Conservation (phyloP, 768 basidiomycete species). For the Pulveroboletus sp. region DNA sequence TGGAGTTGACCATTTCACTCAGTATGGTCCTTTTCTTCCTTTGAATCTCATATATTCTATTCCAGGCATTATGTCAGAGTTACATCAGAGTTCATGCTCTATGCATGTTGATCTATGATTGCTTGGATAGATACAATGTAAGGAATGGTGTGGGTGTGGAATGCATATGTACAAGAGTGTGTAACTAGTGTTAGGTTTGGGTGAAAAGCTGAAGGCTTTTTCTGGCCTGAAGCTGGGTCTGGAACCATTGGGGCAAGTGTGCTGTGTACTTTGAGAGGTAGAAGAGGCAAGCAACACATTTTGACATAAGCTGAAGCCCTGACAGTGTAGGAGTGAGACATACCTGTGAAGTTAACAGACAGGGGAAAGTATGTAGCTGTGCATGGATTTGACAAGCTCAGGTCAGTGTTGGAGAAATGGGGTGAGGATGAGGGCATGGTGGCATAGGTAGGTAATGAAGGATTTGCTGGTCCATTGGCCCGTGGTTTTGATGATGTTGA, state of each 20-base stretch:
- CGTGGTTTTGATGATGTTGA: not conserved
- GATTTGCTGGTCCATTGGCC: not conserved
- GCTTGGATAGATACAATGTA: no score
- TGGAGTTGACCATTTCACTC: no score
- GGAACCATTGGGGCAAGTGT: not conserved
- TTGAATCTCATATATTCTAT: no score
- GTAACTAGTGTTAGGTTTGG: no score
- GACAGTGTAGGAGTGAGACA: not conserved
- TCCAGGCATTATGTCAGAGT: no score
- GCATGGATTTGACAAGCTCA: no score
- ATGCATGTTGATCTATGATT: no score
- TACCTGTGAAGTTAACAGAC: not conserved
- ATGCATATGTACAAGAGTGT: no score
- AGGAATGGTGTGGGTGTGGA: no score
- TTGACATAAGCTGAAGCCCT: not conserved
- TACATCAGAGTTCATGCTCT: no score
- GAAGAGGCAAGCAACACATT: not conserved
- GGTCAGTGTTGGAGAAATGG: not conserved
- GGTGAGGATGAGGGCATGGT: not conserved
- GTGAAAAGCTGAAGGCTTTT: no score
- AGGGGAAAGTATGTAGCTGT: not conserved
- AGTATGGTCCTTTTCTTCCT: no score
- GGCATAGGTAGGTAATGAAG: not conserved
- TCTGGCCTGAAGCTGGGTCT: constrained; percentile 3
- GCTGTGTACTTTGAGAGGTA: constrained; percentile 1